Conservation (phyloP, 805 yeast species). For the Nakazawaea peltata region DNA sequence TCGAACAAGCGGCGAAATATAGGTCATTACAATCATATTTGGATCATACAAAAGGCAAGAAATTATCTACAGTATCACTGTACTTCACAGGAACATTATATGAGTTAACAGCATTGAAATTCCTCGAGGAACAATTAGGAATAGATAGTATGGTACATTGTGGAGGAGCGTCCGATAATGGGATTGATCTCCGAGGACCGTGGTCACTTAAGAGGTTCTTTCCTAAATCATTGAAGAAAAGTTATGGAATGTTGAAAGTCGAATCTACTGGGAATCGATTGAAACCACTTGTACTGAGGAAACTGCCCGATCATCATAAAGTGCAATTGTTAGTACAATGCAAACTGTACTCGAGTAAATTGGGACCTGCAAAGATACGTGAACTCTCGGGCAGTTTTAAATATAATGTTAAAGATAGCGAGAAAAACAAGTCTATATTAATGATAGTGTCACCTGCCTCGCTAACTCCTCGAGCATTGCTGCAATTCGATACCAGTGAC, state of each 20-base stretch:
- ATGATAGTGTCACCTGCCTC: constrained; percentile 39
- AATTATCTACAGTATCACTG: constrained; percentile 34
- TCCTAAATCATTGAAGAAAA: constrained; percentile 12
- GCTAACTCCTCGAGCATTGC: constrained; percentile 38
- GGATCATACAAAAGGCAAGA: constrained; percentile 22
- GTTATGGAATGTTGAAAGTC: constrained; percentile 6
- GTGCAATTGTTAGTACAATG: constrained; percentile 41
- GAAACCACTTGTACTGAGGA: constrained; percentile 6
- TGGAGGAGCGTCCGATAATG: constrained; percentile 53
- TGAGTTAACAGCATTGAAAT: constrained; percentile 35
- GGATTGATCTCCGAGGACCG: constrained; percentile 45
- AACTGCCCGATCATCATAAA: neutral
- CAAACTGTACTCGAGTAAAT: constrained; percentile 35
- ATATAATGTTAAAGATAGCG: constrained; percentile 22
- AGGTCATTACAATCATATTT: constrained; percentile 21
- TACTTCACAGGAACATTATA: constrained; percentile 50
- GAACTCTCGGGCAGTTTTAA: constrained; percentile 47
- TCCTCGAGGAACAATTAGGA: constrained; percentile 28
- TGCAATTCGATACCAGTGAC: constrained; percentile 33
- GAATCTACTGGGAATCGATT: constrained; percentile 8
- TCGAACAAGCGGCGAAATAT: constrained; percentile 17
- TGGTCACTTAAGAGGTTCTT: constrained; percentile 31
- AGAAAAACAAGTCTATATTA: constrained; percentile 21
- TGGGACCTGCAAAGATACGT: constrained; percentile 39
- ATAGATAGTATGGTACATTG: constrained; percentile 30